Evolutionary conservation across 139 green algal genomes (phyloP), one percentile per base, ranked within the genome.

Genomic region (Chlamydomonas schloesseri): DNA sequence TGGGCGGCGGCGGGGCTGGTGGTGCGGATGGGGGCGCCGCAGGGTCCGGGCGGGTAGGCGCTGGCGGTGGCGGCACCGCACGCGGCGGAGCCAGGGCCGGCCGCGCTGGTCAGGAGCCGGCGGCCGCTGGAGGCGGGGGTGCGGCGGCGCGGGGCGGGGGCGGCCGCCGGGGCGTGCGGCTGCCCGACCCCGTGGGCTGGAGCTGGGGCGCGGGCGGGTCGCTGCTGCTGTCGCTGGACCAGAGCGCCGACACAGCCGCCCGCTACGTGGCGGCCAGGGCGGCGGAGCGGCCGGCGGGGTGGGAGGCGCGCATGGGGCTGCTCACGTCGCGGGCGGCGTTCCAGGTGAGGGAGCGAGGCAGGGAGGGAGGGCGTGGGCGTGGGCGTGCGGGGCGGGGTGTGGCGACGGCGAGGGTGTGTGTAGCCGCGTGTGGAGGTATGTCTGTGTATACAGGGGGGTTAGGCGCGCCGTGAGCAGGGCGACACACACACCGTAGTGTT

Each of bases 221-320:
- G 2, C 14, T 28, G 4, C 58, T 8, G 5, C 42, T 82, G 15
- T 72, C 36, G 23, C 34, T 82, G 75, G 75, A 82, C 15, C 58
- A 58, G 34, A 21, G 53, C 21, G 33, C 29, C 14, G 75, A 82
- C 33, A 2, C 36, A 10, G 24, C 58, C 8, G 34, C 21, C 9
- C 58, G 60, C 24, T 82, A 60, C 75, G 70, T 82, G 53, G 23
- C 33, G 24, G 18, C 36, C 13, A 24, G 36, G 8, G 77, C 77
- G 1, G 77, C 62, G 62, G 77, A 83, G 60, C 77, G 77, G 29
- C 60, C 60, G 11, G 37, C 77, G 28, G 36, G 73, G 77, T 83
- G 77, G 77, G 77, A 83, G 77, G 26, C 37, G 37, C 62, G 77
- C 21, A 73, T 83, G 77, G 21, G 24, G 20, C 36, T 83, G 21